Evolutionary conservation across 2,329 filamentous ascomycete genomes (phyloP), one percentile per base, ranked within the genome.

Genomic region (Pseudocercospora crystallina): DNA sequence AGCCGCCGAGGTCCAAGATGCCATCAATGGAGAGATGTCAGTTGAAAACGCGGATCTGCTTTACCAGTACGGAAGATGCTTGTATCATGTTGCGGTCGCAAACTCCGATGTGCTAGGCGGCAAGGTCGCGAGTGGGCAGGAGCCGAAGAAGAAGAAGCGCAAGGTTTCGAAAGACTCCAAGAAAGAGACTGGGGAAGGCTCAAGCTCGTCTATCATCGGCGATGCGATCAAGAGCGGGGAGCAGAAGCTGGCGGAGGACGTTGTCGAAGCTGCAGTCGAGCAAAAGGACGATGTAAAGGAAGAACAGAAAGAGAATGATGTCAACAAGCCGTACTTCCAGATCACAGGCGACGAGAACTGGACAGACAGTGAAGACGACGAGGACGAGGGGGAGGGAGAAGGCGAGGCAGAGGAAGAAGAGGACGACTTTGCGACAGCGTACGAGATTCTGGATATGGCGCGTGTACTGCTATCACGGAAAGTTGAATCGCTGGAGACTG

Each of bases 321-420:
- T 71, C 4, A 87, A 86, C 69, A 92, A 91, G 69, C 84, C 89
- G 0, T 82, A 89, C 57, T 96, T 99, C 70, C 89, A 95, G 62
- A 95, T 99, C 67, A 87, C 84, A 4, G 94, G 94, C 50, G 92
- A 97, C 67, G 92, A 96, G 71, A 92, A 96, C 67, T 96, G 90
- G 75, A 88, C 89, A 47, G 90, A 94, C 42, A 87, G 86, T 7
- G 86, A 89, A 42, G 71, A 69, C n/a, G 75, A 74, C 57, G 77
- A 71, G 5, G 71, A 66, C 11, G 75, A 73, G 5, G 68, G 69
- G 12, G 76, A 70, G 5, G 70, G 69, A 8, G 70, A 65, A 2
- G 71, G 68, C 14, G 72, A 71, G 41, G 71, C 66, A 2, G 77
- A 74, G 46, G 76, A 76, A 36, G 78, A 79, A 10, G 80, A 82